phyloP scores from a whole-genome alignment of 2,329 filamentous ascomycete species.

The Didymella sp. region DNA sequence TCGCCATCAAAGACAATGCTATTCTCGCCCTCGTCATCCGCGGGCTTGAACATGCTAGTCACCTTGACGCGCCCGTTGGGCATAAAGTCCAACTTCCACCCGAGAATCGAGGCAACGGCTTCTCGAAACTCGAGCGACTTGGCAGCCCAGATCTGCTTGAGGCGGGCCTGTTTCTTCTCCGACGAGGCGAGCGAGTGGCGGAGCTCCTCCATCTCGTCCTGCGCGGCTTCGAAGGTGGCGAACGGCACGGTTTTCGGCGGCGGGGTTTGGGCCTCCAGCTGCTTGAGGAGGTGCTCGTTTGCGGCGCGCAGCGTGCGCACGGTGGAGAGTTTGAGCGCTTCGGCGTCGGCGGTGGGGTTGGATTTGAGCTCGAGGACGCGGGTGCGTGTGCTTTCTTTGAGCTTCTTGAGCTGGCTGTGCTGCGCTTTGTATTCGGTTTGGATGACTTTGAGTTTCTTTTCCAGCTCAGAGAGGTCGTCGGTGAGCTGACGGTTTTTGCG shows the following conservation, averaged over 20 bases:
- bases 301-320: constrained; percentile 80
- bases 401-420: constrained; percentile 72
- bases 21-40: constrained; percentile 65
- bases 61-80: constrained; percentile 97
- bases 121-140: constrained; percentile 96
- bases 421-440: constrained; percentile 77
- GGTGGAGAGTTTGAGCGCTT: constrained; percentile 83
- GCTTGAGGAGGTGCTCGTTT: constrained; percentile 80
- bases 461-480: constrained; percentile 73
- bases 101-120: constrained; percentile 87
- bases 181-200: constrained; percentile 61
- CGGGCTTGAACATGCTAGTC: constrained; percentile 81
- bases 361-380: constrained; percentile 84
- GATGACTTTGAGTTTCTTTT: constrained; percentile 73
- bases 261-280: constrained; percentile 62
- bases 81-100: constrained; percentile 94
- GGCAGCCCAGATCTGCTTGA: constrained; percentile 90
- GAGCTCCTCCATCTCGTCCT: constrained; percentile 73
- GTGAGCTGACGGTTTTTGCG: constrained; percentile 88
- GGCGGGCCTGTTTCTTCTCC: constrained; percentile 81
- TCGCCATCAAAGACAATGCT: constrained; percentile 87
- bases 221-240: constrained; percentile 76
- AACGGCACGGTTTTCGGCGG: constrained; percentile 67
- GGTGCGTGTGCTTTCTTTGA: constrained; percentile 73
- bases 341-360: constrained; percentile 88